phyloP scores from a whole-genome alignment of 2,329 filamentous ascomycete genomes.

The Colletotrichum shisoi region DNA sequence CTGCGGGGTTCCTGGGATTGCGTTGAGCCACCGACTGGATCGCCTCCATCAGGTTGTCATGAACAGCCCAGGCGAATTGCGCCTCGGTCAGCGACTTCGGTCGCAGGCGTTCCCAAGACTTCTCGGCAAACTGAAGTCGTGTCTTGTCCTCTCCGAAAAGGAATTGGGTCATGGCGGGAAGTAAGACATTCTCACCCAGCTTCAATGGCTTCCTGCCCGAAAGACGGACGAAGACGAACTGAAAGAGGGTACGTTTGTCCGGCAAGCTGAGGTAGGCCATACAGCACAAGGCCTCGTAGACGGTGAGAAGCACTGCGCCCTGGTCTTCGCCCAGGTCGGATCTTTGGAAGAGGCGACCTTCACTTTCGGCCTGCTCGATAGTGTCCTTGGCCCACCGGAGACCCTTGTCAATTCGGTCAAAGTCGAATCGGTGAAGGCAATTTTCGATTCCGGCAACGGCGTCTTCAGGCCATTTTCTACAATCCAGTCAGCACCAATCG shows the following conservation, averaged over 20 bases:
- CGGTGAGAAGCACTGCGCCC: slow-evolving; percentile 73
- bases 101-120: slow-evolving; percentile 72
- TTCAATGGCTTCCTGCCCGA: slow-evolving; percentile 82
- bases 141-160: slow-evolving; percentile 76
- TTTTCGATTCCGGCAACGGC: slow-evolving; percentile 61
- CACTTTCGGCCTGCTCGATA: slow-evolving; percentile 61
- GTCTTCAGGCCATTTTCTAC: slow-evolving; percentile 59
- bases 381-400: slow-evolving; percentile 64
- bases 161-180: slow-evolving; percentile 85
- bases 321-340: slow-evolving; percentile 57
- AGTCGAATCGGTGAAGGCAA: slow-evolving; percentile 67
- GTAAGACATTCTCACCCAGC: slow-evolving; percentile 72
- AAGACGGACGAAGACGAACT: slow-evolving; percentile 81
- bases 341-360: slow-evolving; percentile 58
- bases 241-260: slow-evolving; percentile 68
- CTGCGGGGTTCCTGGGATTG: slow-evolving; percentile 54
- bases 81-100: slow-evolving; percentile 68
- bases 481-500: slow-evolving; percentile 40
- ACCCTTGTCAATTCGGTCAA: slow-evolving; percentile 67
- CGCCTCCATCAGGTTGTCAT: slow-evolving; percentile 72
- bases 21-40: slow-evolving; percentile 67
- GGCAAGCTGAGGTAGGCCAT: slow-evolving; percentile 74
- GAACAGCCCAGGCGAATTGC: slow-evolving; percentile 89
- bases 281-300: slow-evolving; percentile 90
- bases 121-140: slow-evolving; percentile 72